Evolutionary conservation across 2,329 filamentous ascomycete genomes (phyloP).

Genomic region (Colletotrichum magnum): DNA sequence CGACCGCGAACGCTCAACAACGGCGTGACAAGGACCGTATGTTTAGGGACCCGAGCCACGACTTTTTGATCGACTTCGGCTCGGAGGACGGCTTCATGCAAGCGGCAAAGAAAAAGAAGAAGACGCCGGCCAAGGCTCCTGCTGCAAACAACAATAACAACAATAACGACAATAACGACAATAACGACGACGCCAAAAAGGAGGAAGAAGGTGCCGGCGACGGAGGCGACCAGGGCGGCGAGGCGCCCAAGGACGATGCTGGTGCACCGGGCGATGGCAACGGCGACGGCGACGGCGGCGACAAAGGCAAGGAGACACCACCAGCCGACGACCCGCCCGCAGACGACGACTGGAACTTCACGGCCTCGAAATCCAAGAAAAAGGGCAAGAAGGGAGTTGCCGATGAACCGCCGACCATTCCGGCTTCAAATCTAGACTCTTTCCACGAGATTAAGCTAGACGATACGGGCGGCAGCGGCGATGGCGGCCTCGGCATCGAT

Average conservation of each 20-base stretch:
- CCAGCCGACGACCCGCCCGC: conserved; percentile 54
- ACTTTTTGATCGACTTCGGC: conserved; percentile 69
- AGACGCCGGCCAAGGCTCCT: conserved; percentile 58
- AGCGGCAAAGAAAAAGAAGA: conserved; percentile 71
- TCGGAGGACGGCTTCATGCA: conserved; percentile 68
- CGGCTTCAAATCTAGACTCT: conserved; percentile 49
- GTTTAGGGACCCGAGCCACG: conserved; percentile 61
- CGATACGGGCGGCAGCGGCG: conserved; percentile 56
- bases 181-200: conserved; percentile 57
- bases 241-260: conserved; percentile 32
- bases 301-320: conserved; percentile 48
- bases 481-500: conserved; percentile 69
- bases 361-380: conserved; percentile 66
- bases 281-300: conserved; percentile 37
- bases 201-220: conserved; percentile 53
- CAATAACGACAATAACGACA: conserved; percentile 54
- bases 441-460: conserved; percentile 80
- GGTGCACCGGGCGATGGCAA: conserved; percentile 47
- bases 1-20: conserved; percentile 41
- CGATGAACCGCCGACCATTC: conserved; percentile 50
- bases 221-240: conserved; percentile 47
- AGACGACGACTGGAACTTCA: conserved; percentile 68
- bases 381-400: conserved; percentile 63
- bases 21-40: conserved; percentile 51
- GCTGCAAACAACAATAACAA: conserved; percentile 53